These are phyloP conservation scores for Rhododendron ferrugineum DNA, from an alignment of 148 eudicot genomes.

Conservation along the genomic window DNA sequence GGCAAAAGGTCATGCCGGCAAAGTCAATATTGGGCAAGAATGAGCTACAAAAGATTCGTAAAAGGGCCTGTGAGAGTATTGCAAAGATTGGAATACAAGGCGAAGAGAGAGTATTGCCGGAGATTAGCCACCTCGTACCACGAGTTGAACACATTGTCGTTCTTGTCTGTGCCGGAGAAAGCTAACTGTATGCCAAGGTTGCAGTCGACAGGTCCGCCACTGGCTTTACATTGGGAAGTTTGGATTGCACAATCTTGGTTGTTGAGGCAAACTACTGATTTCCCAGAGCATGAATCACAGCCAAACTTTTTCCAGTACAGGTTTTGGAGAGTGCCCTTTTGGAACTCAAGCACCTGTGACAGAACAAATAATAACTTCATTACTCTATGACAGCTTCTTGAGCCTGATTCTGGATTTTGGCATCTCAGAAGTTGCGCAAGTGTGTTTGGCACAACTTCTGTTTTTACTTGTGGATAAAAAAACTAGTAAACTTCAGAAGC, in stretches of 20 bases:
- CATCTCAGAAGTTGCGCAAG: too few relatives aligned
- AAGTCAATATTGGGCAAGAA: not conserved
- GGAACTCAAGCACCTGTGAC: slow-evolving; percentile 44
- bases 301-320: slow-evolving; percentile 69
- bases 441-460: slow-evolving; percentile 22
- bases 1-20: not conserved
- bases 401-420: not conserved
- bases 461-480: not conserved
- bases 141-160: slow-evolving; percentile 52
- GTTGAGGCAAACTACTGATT: slow-evolving; percentile 40
- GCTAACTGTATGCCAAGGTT: slow-evolving; percentile 56
- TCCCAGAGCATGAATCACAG: slow-evolving; percentile 43
- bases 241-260: slow-evolving; percentile 56
- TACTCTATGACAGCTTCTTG: not conserved
- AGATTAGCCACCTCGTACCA: slow-evolving; percentile 79
- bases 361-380: not conserved
- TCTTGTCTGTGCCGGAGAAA: slow-evolving; percentile 82
- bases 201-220: slow-evolving; percentile 54
- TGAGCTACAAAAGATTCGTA: slow-evolving; percentile 17
- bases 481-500: not conserved
- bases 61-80: slow-evolving; percentile 32
- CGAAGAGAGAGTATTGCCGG: slow-evolving; percentile 54
- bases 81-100: slow-evolving; percentile 41
- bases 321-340: slow-evolving; percentile 67
- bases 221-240: slow-evolving; percentile 45